These are phyloP conservation scores for Cruciata laevipes DNA, from an alignment of 257 asterid species.

Conservation along the genomic window DNA sequence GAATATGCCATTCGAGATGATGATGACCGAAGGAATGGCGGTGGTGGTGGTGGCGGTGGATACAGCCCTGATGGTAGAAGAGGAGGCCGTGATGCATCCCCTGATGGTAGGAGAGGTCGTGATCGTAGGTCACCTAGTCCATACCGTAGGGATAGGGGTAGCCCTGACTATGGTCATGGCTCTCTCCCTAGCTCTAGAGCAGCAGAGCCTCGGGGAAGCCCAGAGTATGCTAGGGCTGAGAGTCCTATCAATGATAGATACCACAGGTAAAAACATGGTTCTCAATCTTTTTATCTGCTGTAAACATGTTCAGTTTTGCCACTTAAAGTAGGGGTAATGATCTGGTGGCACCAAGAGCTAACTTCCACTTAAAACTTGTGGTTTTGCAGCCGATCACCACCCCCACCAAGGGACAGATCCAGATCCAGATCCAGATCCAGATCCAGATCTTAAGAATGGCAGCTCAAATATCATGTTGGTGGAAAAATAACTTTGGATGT, in stretches of 20 bases:
- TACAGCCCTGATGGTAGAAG: conserved; percentile 66
- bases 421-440: conserved; percentile 69
- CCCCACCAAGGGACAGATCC: conserved; percentile 48
- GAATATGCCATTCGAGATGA: conserved; percentile 80
- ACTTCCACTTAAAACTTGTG: not conserved
- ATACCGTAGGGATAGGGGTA: conserved; percentile 67
- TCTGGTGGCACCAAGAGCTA: not conserved
- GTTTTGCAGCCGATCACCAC: conserved; percentile 53
- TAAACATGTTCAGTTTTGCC: not conserved
- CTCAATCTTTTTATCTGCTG: not conserved
- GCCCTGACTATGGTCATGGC: conserved; percentile 93
- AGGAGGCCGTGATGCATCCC: conserved; percentile 70
- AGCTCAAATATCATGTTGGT: not conserved
- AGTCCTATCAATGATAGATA: conserved; percentile 56
- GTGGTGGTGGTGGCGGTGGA: conserved; percentile 8
- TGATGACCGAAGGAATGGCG: conserved; percentile 58
- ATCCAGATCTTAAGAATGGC: conserved; percentile 51
- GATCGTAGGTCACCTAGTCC: conserved; percentile 78
- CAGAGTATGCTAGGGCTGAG: conserved; percentile 48
- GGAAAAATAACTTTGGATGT: not conserved
- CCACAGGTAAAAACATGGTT: conserved; percentile 33
- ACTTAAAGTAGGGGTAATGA: not conserved
- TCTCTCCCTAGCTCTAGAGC: conserved; percentile 59
- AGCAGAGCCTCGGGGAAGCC: conserved; percentile 49
- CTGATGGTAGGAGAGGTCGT: conserved; percentile 36